These are phyloP conservation scores for Flaveria trinervia DNA, from an alignment of 129 eudicot species.

Conservation along the genomic window DNA sequence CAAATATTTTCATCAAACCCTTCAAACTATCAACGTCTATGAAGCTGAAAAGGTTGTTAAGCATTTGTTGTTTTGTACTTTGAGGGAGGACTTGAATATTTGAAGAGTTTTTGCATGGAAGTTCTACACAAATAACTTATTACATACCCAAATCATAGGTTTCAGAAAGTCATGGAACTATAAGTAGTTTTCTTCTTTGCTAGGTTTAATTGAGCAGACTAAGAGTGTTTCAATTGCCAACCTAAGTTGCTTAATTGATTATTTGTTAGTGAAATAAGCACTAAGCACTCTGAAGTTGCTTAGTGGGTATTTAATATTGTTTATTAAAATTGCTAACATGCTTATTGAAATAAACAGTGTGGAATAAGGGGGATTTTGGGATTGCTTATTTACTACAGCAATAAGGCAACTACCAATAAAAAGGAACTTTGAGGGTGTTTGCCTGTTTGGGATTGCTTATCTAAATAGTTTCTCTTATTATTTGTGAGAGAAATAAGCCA, in stretches of 20 bases:
- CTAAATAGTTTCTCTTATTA: neutral
- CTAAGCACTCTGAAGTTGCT: neutral
- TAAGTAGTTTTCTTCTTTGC: neutral
- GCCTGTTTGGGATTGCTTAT: neutral
- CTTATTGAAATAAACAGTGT: too few relatives aligned
- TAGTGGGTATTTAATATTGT: neutral
- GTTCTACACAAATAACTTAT: slow-evolving; percentile 2
- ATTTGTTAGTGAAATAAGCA: neutral
- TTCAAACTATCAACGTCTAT: slow-evolving; percentile 7
- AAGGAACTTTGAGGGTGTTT: neutral
- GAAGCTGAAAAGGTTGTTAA: neutral
- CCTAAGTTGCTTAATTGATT: neutral
- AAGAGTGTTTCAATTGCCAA: neutral
- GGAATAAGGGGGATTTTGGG: too few relatives aligned
- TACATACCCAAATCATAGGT: neutral
- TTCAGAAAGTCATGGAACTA: neutral
- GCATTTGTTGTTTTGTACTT: neutral
- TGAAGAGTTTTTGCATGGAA: neutral
- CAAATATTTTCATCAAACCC: neutral
- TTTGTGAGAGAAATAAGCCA: neutral
- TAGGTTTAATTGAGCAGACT: neutral
- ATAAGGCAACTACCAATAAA: too few relatives aligned
- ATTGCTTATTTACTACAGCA: too few relatives aligned
- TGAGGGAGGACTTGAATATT: too few relatives aligned
- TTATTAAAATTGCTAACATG: neutral